A percentile compares a stretch with the other conserved stretches of the same genome.
These are phyloP conservation scores for Straminergon stramineum DNA, from an alignment of 225 moss, liverwort and hornwort species.

Conservation along the genomic window DNA sequence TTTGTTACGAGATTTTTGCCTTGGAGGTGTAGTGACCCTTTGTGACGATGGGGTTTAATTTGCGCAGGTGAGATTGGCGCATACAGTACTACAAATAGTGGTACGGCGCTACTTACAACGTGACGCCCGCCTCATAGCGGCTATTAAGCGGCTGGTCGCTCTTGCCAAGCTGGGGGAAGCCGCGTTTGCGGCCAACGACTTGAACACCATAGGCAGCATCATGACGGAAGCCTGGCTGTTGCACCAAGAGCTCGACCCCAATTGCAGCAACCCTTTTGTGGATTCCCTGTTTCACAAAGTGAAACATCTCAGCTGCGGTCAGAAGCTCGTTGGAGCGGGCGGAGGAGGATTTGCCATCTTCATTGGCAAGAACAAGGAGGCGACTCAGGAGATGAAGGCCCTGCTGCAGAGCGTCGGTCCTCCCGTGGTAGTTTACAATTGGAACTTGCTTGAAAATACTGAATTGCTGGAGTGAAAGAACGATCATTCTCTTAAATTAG, in stretches of 20 bases:
- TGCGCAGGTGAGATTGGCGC: constrained; percentile 56
- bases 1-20: background rate
- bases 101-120: constrained; percentile 68
- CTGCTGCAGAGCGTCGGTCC: constrained; percentile 27
- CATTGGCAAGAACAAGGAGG: constrained; percentile 25
- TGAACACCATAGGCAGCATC: constrained; percentile 36
- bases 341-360: constrained; percentile 70
- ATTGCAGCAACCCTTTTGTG: constrained; percentile 57
- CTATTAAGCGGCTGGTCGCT: constrained; percentile 34
- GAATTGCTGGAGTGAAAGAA: background rate
- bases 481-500: background rate
- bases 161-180: constrained; percentile 45
- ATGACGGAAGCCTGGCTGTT: constrained; percentile 57
- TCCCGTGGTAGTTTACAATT: constrained; percentile 48
- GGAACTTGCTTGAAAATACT: constrained; percentile 36
- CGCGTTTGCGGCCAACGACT: constrained; percentile 38
- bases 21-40: background rate
- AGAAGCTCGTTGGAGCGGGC: constrained; percentile 73
- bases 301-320: constrained; percentile 54
- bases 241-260: constrained; percentile 71
- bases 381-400: constrained; percentile 34
- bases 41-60: background rate
- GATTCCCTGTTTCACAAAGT: constrained; percentile 48
- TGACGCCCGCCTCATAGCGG: constrained; percentile 40
- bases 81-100: constrained; percentile 46